Percentiles rank a stretch among this genome's conserved stretches.
Conservation (phyloP, 345 rosid species). For the Hypericum androsaemum region DNA sequence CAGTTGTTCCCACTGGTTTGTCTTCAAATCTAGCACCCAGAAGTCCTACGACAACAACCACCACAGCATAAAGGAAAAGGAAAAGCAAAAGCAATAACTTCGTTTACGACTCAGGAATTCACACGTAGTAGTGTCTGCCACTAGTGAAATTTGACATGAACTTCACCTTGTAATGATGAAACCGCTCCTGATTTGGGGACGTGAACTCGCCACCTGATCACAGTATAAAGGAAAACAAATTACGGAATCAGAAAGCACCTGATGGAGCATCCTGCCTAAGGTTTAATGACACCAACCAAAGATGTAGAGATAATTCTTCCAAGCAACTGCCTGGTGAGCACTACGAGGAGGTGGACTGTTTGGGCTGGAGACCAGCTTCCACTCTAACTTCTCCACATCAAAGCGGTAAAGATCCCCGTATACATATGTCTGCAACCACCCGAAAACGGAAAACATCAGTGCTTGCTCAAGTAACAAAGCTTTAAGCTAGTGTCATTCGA, state of each 20-base stretch:
- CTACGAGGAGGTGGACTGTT: conserved; percentile 98
- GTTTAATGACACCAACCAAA: conserved; percentile 40
- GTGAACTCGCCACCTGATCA: conserved; percentile 88
- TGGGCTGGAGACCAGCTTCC: conserved; percentile 85
- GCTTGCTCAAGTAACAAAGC: conserved; percentile 1
- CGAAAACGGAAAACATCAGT: conserved; percentile 1
- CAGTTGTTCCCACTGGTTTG: conserved; percentile 91
- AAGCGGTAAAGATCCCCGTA: conserved; percentile 80
- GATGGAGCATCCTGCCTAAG: neutral
- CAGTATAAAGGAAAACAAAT: conserved; percentile 1
- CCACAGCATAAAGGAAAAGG: neutral
- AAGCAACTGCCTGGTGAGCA: conserved; percentile 92
- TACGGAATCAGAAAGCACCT: neutral
- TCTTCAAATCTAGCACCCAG: conserved; percentile 87
- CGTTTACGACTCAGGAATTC: neutral
- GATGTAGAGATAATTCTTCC: conserved; percentile 92
- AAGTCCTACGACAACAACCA: conserved; percentile 42
- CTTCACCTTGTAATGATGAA: conserved; percentile 89
- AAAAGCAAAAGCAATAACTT: neutral
- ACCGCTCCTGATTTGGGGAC: conserved; percentile 92
- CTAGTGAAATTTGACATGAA: neutral
- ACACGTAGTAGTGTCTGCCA: neutral
- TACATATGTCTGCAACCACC: conserved; percentile 60
- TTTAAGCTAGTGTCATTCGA: neutral
- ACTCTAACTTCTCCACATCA: conserved; percentile 83